Base-by-base conservation (phyloP, 805 yeast species). In the Wickerhamomyces bisporus region DNA sequence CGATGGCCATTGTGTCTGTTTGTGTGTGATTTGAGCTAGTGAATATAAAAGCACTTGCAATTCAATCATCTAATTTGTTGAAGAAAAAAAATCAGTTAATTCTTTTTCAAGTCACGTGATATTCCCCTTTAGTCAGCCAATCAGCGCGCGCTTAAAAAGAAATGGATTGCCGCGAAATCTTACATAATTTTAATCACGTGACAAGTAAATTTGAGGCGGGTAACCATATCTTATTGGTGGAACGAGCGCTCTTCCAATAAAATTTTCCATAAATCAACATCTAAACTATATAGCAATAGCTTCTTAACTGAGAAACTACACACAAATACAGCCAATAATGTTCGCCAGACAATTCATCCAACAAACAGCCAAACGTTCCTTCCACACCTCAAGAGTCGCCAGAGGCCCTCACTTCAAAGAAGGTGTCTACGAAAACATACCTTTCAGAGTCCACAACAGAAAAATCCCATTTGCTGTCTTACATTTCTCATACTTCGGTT, bases 391-490 rank as follows among this genome's bases (percentile, higher is more conserved):
- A 41, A 60, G 69, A 52, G 62, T 41, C 36, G 42, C 41, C 35
- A 61, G 59, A 38, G 68, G 65, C 35, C 71, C 55, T 47, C 84
- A 77, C 66, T 79, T 74, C 60, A 78, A 79, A 55, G 83, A 77
- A 58, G 97, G 97, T 58, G 80, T 81, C 34, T 93, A 93, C 81
- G 71, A 83, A 57, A 91, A 93, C 77, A 60, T 91, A 48, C 98
- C 98, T 50, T 93, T 91, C 79, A 79, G 79, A 75, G 95, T 91
- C 47, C 88, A 87, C 76, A 73, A 81, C 77, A 88, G 95, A 76
- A 84, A 79, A 71, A 75, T 91, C 49, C 98, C 97, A 51, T 88
- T 75, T 64, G 86, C 80, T 50, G 69, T 87, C 37, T 73, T 82
- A 50, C 95, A 83, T 73, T 82, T 85, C 73, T 78, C 88, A 38